Conservation (phyloP, 1,139 yeast genomes). For the Candida tropicalis region DNA sequence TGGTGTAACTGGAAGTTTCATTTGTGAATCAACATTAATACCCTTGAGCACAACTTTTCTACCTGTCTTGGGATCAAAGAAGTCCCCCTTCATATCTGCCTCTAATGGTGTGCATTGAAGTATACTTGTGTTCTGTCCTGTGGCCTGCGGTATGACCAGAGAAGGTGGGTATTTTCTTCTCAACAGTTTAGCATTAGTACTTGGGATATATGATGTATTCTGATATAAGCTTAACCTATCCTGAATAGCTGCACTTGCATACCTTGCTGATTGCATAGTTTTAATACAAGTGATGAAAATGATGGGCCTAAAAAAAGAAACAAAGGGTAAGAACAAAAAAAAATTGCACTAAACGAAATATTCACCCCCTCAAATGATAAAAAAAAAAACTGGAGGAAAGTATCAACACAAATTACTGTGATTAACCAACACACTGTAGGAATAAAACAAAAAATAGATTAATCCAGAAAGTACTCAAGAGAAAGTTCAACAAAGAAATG, state of each 20-base stretch:
- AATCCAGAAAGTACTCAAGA: no score
- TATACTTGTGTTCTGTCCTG: slow-evolving; percentile 18
- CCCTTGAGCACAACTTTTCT: slow-evolving; percentile 72
- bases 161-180: slow-evolving; percentile 24
- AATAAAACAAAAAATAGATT: no score
- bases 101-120: slow-evolving; percentile 36
- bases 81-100: slow-evolving; percentile 51
- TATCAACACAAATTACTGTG: no score
- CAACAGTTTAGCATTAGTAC: slow-evolving; percentile 33
- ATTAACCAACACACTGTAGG: no score
- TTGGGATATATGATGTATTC: slow-evolving; percentile 26
- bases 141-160: slow-evolving; percentile 23
- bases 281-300: background rate
- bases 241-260: slow-evolving; percentile 34
- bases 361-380: no score
- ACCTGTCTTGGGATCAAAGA: slow-evolving; percentile 57
- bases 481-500: no score
- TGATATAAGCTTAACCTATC: slow-evolving; percentile 37
- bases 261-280: slow-evolving; percentile 14
- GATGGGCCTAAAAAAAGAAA: background rate
- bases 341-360: no score
- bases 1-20: slow-evolving; percentile 71
- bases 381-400: no score
- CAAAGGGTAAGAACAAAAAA: background rate
- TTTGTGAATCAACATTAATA: slow-evolving; percentile 76